A percentile compares a stretch with the other conserved stretches of the same genome.
These are phyloP conservation scores for Pulveroboletus frians DNA, from an alignment of 768 basidiomycete species.

Conservation along the genomic window DNA sequence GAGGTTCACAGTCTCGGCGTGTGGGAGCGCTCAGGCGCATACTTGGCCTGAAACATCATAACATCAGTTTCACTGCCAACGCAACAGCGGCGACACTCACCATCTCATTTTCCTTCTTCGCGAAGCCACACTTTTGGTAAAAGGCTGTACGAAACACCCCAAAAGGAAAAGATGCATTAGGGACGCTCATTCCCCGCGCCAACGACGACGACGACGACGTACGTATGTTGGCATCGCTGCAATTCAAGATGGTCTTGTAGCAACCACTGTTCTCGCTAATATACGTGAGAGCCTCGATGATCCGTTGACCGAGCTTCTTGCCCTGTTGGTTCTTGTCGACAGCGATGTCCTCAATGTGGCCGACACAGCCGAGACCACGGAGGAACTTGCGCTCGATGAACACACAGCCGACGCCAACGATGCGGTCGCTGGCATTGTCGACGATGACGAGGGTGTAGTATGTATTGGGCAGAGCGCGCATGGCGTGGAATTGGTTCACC, in stretches of 20 bases:
- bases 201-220: constrained; percentile 32
- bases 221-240: constrained; percentile 89
- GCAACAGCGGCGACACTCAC: constrained; percentile 33
- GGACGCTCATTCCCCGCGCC: not conserved
- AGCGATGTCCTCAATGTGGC: constrained; percentile 98
- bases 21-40: constrained; percentile 40
- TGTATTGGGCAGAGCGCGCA: constrained; percentile 51
- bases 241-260: constrained; percentile 98
- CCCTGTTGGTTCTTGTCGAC: constrained; percentile 87
- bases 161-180: constrained; percentile 1
- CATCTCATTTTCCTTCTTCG: constrained; percentile 93
- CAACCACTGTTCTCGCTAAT: constrained; percentile 77
- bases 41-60: constrained; percentile 44
- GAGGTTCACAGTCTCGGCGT: constrained; percentile 17
- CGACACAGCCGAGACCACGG: constrained; percentile 76
- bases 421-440: constrained; percentile 62
- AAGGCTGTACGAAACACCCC: constrained; percentile 55
- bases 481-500: constrained; percentile 58
- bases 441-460: constrained; percentile 88
- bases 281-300: constrained; percentile 81
- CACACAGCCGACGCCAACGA: constrained; percentile 80
- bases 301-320: constrained; percentile 80
- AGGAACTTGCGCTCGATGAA: constrained; percentile 95
- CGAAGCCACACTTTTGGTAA: constrained; percentile 93
- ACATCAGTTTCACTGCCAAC: constrained; percentile 6